Conservation (phyloP, 495 filamentous ascomycete species). For the Tuber brumale region DNA sequence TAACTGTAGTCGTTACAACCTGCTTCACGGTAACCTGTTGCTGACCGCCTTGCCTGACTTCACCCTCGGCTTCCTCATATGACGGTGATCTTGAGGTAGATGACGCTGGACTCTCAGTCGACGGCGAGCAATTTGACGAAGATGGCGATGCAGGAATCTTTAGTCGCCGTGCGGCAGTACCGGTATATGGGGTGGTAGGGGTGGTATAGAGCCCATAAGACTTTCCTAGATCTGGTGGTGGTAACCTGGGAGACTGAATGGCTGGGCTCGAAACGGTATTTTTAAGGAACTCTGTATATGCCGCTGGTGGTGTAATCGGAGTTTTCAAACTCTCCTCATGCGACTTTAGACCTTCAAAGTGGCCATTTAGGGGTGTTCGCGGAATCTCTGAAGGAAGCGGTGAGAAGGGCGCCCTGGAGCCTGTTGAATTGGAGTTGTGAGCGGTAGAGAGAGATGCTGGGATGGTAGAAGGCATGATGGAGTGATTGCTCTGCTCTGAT, state of each 20-base stretch:
- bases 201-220: constrained; percentile 22
- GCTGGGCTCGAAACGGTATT: constrained; percentile 43
- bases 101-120: constrained; percentile 38
- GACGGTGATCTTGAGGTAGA: constrained; percentile 29
- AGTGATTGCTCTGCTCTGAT: constrained; percentile 5
- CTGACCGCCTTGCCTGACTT: constrained; percentile 23
- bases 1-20: constrained; percentile 70
- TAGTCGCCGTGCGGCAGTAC: constrained; percentile 36
- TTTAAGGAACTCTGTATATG: constrained; percentile 89
- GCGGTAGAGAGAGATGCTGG: not conserved
- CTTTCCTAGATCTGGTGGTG: constrained; percentile 31
- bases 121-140: constrained; percentile 41
- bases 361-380: constrained; percentile 38
- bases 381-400: constrained; percentile 41
- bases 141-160: constrained; percentile 35
- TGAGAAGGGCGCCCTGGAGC: constrained; percentile 30
- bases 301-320: constrained; percentile 84
- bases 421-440: not conserved
- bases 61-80: constrained; percentile 33
- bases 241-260: constrained; percentile 44
- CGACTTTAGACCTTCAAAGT: constrained; percentile 30
- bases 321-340: constrained; percentile 51
- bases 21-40: constrained; percentile 44
- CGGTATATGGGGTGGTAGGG: constrained; percentile 38
- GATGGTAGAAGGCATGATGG: not conserved